Evolutionary conservation across 2,329 filamentous ascomycete species (phyloP).

Genomic region (Hypoxylon sp.): DNA sequence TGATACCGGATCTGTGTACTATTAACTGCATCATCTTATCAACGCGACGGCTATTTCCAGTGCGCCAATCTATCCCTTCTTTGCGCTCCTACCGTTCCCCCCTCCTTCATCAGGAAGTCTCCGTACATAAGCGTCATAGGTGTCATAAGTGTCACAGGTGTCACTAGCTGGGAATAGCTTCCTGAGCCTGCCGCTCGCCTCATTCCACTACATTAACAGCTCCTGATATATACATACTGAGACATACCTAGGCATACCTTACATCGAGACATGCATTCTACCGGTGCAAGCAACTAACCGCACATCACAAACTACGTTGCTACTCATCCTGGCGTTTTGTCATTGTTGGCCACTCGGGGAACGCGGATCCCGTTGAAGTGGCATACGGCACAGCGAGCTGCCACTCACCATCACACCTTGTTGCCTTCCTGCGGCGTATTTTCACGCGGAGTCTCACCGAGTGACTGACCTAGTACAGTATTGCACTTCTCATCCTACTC

Average conservation of each 20-base stretch:
- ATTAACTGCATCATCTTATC: slow-evolving; percentile 33
- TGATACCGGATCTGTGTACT: slow-evolving; percentile 21
- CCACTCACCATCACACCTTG: slow-evolving; percentile 40
- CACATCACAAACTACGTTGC: slow-evolving; percentile 30
- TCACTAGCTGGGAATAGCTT: slow-evolving; percentile 43
- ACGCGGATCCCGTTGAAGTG: slow-evolving; percentile 41
- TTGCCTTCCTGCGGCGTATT: slow-evolving; percentile 30
- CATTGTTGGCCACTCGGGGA: slow-evolving; percentile 50
- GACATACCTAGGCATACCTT: slow-evolving; percentile 23
- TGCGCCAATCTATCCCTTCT: slow-evolving; percentile 37
- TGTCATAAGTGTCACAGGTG: slow-evolving; percentile 31
- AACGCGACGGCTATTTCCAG: slow-evolving; percentile 24
- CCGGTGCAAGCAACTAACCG: slow-evolving; percentile 32
- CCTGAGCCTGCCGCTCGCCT: slow-evolving; percentile 45
- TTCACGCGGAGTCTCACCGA: slow-evolving; percentile 44
- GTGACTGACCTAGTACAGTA: slow-evolving; percentile 29
- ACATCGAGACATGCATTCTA: slow-evolving; percentile 34
- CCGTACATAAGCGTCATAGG: slow-evolving; percentile 43
- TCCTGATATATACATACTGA: slow-evolving; percentile 32
- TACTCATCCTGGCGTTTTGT: slow-evolving; percentile 42
- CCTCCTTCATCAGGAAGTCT: slow-evolving; percentile 37
- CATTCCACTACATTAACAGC: slow-evolving; percentile 33
- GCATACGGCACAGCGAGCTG: slow-evolving; percentile 32
- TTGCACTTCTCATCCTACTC: slow-evolving; percentile 20
- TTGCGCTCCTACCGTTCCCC: slow-evolving; percentile 27